Percentiles rank a stretch among this genome's conserved stretches.
Conservation (phyloP, 345 rosid species). For the Cardiospermum halicacabum region DNA sequence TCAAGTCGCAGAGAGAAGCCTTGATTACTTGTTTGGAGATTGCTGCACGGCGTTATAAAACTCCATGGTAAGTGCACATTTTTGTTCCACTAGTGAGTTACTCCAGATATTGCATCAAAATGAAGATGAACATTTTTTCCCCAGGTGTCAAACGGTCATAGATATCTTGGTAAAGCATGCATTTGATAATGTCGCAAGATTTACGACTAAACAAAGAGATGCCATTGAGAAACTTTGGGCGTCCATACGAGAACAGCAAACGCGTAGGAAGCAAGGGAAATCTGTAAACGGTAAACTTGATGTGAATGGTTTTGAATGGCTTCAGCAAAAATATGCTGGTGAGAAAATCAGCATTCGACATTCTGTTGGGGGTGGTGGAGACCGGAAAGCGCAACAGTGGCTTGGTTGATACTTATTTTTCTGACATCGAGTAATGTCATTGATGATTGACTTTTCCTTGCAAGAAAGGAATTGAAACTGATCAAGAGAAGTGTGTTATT, state of each 20-base stretch:
- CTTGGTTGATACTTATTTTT: slow-evolving; percentile 47
- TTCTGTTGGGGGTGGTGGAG: slow-evolving; percentile 84
- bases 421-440: not conserved
- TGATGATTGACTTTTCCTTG: not conserved
- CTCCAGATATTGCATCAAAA: not conserved
- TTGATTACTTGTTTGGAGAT: slow-evolving; percentile 80
- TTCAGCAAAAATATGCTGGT: slow-evolving; percentile 77
- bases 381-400: slow-evolving; percentile 90
- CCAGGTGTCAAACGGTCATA: slow-evolving; percentile 95
- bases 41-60: slow-evolving; percentile 83
- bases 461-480: slow-evolving; percentile 5
- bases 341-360: slow-evolving; percentile 86
- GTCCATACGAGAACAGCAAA: slow-evolving; percentile 76
- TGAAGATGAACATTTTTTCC: not conserved
- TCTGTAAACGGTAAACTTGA: slow-evolving; percentile 88
- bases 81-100: not conserved
- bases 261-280: slow-evolving; percentile 87
- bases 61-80: slow-evolving; percentile 54
- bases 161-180: slow-evolving; percentile 97
- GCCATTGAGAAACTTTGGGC: slow-evolving; percentile 87
- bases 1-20: slow-evolving; percentile 76
- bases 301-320: slow-evolving; percentile 80
- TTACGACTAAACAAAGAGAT: slow-evolving; percentile 75
- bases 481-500: not conserved
- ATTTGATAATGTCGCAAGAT: slow-evolving; percentile 65